These are phyloP conservation scores for Ogataea thermomethanolica DNA, from an alignment of 805 yeast genomes.

Conservation along the genomic window DNA sequence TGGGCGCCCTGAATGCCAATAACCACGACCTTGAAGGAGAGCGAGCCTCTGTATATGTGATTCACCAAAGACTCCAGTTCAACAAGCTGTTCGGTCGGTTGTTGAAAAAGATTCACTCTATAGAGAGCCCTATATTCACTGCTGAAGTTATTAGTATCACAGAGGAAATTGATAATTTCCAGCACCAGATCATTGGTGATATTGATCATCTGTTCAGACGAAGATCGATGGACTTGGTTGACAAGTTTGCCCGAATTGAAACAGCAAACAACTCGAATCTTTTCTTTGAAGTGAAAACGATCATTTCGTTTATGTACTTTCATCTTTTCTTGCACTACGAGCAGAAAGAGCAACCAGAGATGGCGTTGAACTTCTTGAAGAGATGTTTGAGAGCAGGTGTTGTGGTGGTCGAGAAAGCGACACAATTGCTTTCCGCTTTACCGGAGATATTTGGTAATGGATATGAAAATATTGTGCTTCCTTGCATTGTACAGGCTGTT, in stretches of 20 bases:
- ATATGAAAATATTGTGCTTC: constrained; percentile 41
- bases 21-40: constrained; percentile 37
- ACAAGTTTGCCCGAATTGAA: constrained; percentile 17
- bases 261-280: constrained; percentile 18
- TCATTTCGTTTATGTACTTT: constrained; percentile 31
- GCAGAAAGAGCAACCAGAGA: constrained; percentile 22
- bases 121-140: constrained; percentile 34
- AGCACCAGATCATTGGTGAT: constrained; percentile 9
- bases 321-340: constrained; percentile 43
- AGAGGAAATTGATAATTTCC: constrained; percentile 34
- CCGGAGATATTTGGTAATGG: constrained; percentile 39
- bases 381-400: constrained; percentile 24
- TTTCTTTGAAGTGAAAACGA: constrained; percentile 17
- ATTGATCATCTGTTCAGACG: constrained; percentile 17
- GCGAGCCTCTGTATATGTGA: constrained; percentile 32
- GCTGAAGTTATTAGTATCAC: constrained; percentile 33
- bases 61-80: constrained; percentile 31
- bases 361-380: constrained; percentile 36
- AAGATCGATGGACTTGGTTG: constrained; percentile 6
- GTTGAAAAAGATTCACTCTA: constrained; percentile 31
- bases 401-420: constrained; percentile 16
- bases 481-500: constrained; percentile 22
- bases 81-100: constrained; percentile 31
- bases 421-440: constrained; percentile 31
- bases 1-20: constrained; percentile 31